Evolutionary conservation across 2,329 filamentous ascomycete species (phyloP).

Genomic region (Penicillium sp.): DNA sequence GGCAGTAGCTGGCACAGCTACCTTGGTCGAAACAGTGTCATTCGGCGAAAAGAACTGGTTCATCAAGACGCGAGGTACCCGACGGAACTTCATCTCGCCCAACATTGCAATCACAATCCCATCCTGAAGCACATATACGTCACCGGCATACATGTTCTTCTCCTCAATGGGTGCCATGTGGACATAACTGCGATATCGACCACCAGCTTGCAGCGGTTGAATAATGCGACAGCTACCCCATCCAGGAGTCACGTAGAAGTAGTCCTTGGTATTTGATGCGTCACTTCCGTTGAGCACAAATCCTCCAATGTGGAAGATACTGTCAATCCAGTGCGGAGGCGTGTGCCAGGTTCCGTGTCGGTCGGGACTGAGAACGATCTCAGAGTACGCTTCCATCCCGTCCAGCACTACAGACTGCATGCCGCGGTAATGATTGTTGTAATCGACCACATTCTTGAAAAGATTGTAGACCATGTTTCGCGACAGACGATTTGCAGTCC

Average conservation of each 20-base stretch:
- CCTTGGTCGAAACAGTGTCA: conserved; percentile 3
- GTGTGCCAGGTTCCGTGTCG: conserved; percentile 38
- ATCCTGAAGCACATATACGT: conserved; percentile 48
- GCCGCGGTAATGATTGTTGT: conserved; percentile 38
- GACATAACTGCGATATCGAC: conserved; percentile 42
- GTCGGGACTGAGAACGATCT: conserved; percentile 35
- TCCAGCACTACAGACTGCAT: conserved; percentile 41
- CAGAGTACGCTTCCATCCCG: conserved; percentile 39
- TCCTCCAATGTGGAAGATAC: conserved; percentile 44
- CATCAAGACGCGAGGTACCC: conserved; percentile 31
- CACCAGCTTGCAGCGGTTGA: conserved; percentile 32
- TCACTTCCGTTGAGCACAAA: conserved; percentile 43
- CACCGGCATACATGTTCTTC: conserved; percentile 43
- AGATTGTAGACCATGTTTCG: conserved; percentile 43
- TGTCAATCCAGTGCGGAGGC: conserved; percentile 48
- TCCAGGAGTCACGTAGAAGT: conserved; percentile 45
- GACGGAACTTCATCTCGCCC: conserved; percentile 44
- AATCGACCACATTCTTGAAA: conserved; percentile 39
- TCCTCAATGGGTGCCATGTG: conserved; percentile 41
- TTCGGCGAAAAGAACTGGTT: conserved; percentile 27
- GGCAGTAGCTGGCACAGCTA: background rate
- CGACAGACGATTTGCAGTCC: conserved; percentile 36
- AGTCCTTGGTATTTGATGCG: conserved; percentile 34
- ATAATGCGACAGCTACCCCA: conserved; percentile 38
- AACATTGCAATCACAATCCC: conserved; percentile 42